Conservation (phyloP, 2,329 filamentous ascomycete genomes). For the Cyphellophora europaea region DNA sequence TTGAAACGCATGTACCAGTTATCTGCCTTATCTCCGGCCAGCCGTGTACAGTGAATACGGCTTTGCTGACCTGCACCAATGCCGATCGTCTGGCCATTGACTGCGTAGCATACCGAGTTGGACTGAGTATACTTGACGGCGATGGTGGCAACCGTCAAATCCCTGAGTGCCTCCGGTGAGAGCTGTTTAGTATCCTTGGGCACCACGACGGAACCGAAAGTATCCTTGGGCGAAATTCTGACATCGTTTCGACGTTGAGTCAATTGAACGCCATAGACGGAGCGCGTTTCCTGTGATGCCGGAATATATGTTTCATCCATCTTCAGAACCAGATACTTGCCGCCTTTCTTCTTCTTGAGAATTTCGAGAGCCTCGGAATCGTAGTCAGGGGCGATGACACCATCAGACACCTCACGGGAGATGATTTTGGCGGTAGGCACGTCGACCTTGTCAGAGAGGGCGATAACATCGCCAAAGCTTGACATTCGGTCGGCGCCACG, state of each 20-base stretch:
- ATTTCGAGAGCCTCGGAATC: constrained; percentile 78
- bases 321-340: constrained; percentile 90
- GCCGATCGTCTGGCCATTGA: constrained; percentile 87
- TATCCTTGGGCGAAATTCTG: constrained; percentile 67
- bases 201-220: constrained; percentile 76
- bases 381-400: constrained; percentile 86
- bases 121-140: constrained; percentile 98
- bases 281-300: constrained; percentile 64
- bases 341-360: constrained; percentile 95
- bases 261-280: constrained; percentile 81
- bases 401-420: constrained; percentile 93
- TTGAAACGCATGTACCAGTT: constrained; percentile 99
- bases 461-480: constrained; percentile 94
- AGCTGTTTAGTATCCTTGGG: constrained; percentile 63
- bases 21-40: constrained; percentile 96
- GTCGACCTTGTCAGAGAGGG: constrained; percentile 83
- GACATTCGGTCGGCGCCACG: constrained; percentile 97
- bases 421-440: constrained; percentile 94
- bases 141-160: constrained; percentile 91
- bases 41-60: constrained; percentile 93
- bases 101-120: constrained; percentile 96
- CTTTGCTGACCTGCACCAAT: constrained; percentile 95
- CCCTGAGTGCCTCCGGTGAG: constrained; percentile 72
- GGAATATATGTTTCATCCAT: constrained; percentile 85
- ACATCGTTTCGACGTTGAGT: constrained; percentile 90